Evolutionary conservation across 1,284 basidiomycete genomes (phyloP), one percentile per base, ranked within the genome.

Genomic region (Thelephora terrestris): DNA sequence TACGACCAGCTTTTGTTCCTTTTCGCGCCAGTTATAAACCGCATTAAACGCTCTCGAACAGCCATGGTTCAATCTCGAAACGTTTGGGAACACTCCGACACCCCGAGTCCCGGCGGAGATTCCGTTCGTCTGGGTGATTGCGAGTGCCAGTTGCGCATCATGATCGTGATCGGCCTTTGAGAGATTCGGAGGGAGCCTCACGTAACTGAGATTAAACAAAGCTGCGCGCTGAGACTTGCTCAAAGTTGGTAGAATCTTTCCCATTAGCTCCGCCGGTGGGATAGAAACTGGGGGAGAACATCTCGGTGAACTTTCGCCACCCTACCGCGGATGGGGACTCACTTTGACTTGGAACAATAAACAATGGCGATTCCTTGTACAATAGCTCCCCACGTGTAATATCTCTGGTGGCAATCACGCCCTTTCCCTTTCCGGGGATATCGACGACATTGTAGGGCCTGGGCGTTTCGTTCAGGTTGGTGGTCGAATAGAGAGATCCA

Each of bases 41-140:
- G 68, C 68, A 58, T 81, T 81, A 63, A 82, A 81, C 7, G 78
- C 76, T 47, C 70, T 67, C 3, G 78, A 74, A 57, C 79, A 82
- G 0, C 76, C 79, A 52, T 82, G 80, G 54, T 84, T 84, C 48
- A 82, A 54, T 40, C 80, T 66, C 9, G 79, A 78, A 68, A 77
- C 79, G 20, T 60, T 66, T 12, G 79, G 79, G 57, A 82, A 82
- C 14, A 84, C 65, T 0, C 78, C 80, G 4, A 75, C 74, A 24
- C 60, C 61, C 7, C 66, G 61, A 0, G 48, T 39, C 1, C 73
- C 75, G 9, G 76, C 73, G 2, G 72, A 62, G 5, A 81, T 76
- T 1, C 75, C 78, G 55, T 82, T 84, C 4, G 79, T 81, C 57
- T 79, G 72, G 58, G 81, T 78, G 49, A 79, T 81, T 0, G 78